Evolutionary conservation across 2,329 filamentous ascomycete species (phyloP).

Genomic region (Trichoderma arundinaceum): DNA sequence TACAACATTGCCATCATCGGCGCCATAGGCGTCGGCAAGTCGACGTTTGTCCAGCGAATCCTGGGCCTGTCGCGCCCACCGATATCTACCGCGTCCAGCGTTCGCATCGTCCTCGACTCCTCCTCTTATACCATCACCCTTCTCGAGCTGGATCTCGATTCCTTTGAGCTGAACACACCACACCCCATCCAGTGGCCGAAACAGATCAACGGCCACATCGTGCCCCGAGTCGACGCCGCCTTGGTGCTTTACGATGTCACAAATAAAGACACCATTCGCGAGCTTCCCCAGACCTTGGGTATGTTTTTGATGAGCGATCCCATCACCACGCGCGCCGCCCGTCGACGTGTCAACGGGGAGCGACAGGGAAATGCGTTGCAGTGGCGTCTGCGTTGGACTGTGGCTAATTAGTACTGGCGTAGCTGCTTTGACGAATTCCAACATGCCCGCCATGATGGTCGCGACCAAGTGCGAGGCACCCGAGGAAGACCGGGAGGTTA

Average conservation of each 20-base stretch:
- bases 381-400: not conserved
- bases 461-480: slow-evolving; percentile 89
- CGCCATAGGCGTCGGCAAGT: slow-evolving; percentile 70
- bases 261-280: slow-evolving; percentile 73
- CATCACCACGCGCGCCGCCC: not conserved
- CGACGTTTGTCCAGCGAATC: slow-evolving; percentile 68
- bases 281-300: slow-evolving; percentile 80
- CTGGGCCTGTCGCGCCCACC: slow-evolving; percentile 61
- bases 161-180: slow-evolving; percentile 63
- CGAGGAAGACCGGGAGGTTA: slow-evolving; percentile 71
- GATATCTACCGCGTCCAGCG: slow-evolving; percentile 59
- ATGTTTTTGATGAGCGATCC: slow-evolving; percentile 36
- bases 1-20: slow-evolving; percentile 72
- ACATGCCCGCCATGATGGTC: slow-evolving; percentile 78
- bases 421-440: slow-evolving; percentile 76
- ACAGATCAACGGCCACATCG: slow-evolving; percentile 70
- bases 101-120: slow-evolving; percentile 64
- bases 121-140: slow-evolving; percentile 63
- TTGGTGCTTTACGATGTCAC: slow-evolving; percentile 88
- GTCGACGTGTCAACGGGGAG: not conserved
- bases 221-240: slow-evolving; percentile 81
- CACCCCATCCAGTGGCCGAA: slow-evolving; percentile 70
- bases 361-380: not conserved
- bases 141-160: slow-evolving; percentile 69
- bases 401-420: slow-evolving; percentile 31